A percentile compares a stretch with the other conserved stretches of the same genome.
These are phyloP conservation scores for Xerocomus potaroensis DNA, from an alignment of 768 basidiomycete species.

Conservation along the genomic window DNA sequence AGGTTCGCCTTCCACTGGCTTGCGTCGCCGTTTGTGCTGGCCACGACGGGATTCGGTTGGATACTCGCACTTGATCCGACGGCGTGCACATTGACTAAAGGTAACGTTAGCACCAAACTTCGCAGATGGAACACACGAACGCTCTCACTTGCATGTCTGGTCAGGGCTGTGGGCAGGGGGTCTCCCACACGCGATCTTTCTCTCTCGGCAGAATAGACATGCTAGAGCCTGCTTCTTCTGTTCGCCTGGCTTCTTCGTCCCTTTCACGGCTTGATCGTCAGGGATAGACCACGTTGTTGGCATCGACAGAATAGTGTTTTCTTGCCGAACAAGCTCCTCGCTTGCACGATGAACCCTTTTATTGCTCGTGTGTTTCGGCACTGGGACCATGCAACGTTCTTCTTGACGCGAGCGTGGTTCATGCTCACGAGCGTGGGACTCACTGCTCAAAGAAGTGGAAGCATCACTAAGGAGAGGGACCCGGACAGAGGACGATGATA, in stretches of 20 bases:
- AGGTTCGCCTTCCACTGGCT: slow-evolving; percentile 26
- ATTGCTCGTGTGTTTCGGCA: slow-evolving; percentile 20
- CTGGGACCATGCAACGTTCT: slow-evolving; percentile 18
- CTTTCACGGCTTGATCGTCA: slow-evolving; percentile 31
- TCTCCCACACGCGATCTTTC: slow-evolving; percentile 48
- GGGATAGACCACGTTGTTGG: slow-evolving; percentile 32
- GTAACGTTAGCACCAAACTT: slow-evolving; percentile 16
- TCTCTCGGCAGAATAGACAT: slow-evolving; percentile 46
- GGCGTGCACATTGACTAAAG: slow-evolving; percentile 44
- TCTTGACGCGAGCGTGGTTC: slow-evolving; percentile 24
- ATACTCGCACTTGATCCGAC: slow-evolving; percentile 43
- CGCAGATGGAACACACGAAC: slow-evolving; percentile 1
- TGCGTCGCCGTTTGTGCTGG: slow-evolving; percentile 40
- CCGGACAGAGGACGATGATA: slow-evolving; percentile 11
- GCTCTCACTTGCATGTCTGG: slow-evolving; percentile 45
- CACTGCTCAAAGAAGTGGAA: slow-evolving; percentile 6
- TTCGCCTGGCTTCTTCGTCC: slow-evolving; percentile 31
- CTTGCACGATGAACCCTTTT: slow-evolving; percentile 28
- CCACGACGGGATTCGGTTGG: slow-evolving; percentile 49
- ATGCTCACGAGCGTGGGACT: slow-evolving; percentile 17
- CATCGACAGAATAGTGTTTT: slow-evolving; percentile 18
- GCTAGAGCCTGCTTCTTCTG: slow-evolving; percentile 45
- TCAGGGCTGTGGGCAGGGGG: slow-evolving; percentile 36
- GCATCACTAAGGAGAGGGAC: slow-evolving; percentile 11
- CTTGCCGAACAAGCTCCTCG: slow-evolving; percentile 30